Evolutionary conservation across 1,139 yeast species (phyloP).

Genomic region (Suhomyces coccinellae): DNA sequence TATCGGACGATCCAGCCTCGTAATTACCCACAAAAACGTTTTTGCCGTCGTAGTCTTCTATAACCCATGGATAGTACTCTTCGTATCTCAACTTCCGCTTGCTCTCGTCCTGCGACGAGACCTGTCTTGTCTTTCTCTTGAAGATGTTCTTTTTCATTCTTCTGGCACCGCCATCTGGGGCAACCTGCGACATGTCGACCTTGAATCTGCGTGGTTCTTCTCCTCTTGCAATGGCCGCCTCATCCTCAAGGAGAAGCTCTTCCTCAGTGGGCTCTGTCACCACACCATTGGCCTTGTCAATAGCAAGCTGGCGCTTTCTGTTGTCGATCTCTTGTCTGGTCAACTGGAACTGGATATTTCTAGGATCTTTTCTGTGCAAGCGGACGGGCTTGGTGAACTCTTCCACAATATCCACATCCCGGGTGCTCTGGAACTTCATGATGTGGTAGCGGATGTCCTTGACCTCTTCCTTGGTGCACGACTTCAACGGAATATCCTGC

Average conservation of each 20-base stretch:
- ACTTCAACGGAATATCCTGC: constrained; percentile 71
- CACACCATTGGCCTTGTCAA: constrained; percentile 23
- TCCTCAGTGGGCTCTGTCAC: constrained; percentile 30
- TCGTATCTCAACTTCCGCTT: constrained; percentile 86
- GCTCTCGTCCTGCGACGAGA: constrained; percentile 74
- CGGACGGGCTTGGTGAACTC: constrained; percentile 82
- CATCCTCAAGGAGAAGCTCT: constrained; percentile 22
- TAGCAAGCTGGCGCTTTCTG: constrained; percentile 50
- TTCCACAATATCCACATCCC: constrained; percentile 65
- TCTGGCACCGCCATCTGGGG: constrained; percentile 93
- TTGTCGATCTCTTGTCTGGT: constrained; percentile 62
- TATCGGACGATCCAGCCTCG: constrained; percentile 90
- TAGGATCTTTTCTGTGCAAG: constrained; percentile 88
- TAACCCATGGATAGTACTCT: constrained; percentile 96
- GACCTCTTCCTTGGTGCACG: constrained; percentile 71
- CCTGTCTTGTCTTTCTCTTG: constrained; percentile 83
- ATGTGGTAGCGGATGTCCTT: constrained; percentile 78
- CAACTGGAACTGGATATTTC: constrained; percentile 82
- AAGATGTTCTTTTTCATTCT: constrained; percentile 61
- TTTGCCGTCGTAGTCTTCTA: constrained; percentile 92
- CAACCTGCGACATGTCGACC: constrained; percentile 66
- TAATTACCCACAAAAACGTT: constrained; percentile 95
- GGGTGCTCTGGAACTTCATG: constrained; percentile 74
- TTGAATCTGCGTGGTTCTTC: constrained; percentile 15
- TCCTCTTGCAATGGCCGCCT: constrained; percentile 18